A percentile compares a stretch with the other conserved stretches of the same genome.
Evolutionary conservation across 805 yeast genomes (phyloP).

Genomic region (Tetrapisispora nanseiensis): DNA sequence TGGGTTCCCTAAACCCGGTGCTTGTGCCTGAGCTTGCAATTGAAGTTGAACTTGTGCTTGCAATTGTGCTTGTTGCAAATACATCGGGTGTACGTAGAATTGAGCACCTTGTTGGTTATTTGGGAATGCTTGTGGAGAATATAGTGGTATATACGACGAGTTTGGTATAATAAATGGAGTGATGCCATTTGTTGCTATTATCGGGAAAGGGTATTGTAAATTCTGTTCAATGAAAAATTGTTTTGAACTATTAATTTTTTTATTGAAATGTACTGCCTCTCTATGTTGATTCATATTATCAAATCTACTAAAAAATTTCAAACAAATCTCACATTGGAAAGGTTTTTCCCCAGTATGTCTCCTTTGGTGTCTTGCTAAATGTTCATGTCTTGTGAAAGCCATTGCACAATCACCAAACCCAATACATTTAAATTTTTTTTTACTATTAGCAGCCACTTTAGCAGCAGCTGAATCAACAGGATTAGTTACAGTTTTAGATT

Average conservation of each 20-base stretch:
- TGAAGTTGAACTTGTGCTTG: not conserved
- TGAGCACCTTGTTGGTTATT: not conserved
- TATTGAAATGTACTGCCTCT: slow-evolving; percentile 60
- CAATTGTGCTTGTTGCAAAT: not conserved
- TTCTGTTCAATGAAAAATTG: not conserved
- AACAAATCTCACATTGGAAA: slow-evolving; percentile 73
- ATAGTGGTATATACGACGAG: not conserved
- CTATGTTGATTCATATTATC: slow-evolving; percentile 88
- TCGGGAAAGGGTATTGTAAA: not conserved
- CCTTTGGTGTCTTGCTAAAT: slow-evolving; percentile 80
- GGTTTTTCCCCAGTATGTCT: slow-evolving; percentile 95
- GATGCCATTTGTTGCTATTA: not conserved
- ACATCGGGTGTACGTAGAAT: not conserved
- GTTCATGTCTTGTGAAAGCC: slow-evolving; percentile 87
- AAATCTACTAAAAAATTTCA: slow-evolving; percentile 69
- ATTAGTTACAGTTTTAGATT: no score
- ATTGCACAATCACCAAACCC: slow-evolving; percentile 81
- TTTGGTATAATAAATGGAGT: not conserved
- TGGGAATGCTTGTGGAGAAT: not conserved
- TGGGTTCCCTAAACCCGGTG: no score
- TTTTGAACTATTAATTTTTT: not conserved
- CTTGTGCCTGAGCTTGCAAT: not conserved
- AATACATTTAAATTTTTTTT: slow-evolving; percentile 36
- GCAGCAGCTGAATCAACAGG: not conserved
- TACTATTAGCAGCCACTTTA: not conserved